Conservation (phyloP, 306 rosid species). For the Clitoria ternatea region DNA sequence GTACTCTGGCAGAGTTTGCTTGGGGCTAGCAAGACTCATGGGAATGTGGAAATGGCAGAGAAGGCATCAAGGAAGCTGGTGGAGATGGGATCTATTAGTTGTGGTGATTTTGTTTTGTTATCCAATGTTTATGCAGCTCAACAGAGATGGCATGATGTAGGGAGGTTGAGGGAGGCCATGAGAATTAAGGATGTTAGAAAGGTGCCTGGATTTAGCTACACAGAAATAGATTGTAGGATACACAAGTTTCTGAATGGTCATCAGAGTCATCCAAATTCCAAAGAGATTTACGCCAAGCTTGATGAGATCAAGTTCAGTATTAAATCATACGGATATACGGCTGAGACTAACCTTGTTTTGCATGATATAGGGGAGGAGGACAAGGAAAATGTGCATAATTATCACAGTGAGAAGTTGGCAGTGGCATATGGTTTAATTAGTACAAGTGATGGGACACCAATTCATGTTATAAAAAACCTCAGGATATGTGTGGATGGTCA, state of each 20-base stretch:
- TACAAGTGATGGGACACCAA: constrained; percentile 55
- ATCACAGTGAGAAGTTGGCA: constrained; percentile 88
- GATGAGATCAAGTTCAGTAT: constrained; percentile 74
- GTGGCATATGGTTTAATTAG: constrained; percentile 83
- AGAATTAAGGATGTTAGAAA: constrained; percentile 66
- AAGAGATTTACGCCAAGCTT: constrained; percentile 72
- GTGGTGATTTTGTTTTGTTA: constrained; percentile 86
- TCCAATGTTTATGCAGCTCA: constrained; percentile 79
- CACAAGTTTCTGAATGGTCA: constrained; percentile 77
- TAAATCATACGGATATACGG: constrained; percentile 54
- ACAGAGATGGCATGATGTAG: constrained; percentile 81
- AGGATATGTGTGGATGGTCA: constrained; percentile 89
- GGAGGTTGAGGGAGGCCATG: constrained; percentile 78
- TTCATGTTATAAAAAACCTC: constrained; percentile 85
- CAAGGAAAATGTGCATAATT: constrained; percentile 70
- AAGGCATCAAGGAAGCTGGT: constrained; percentile 55
- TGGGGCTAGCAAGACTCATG: constrained; percentile 85
- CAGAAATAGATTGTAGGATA: constrained; percentile 55
- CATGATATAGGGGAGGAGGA: constrained; percentile 97
- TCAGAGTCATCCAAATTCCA: constrained; percentile 48
- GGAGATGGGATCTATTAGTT: constrained; percentile 77
- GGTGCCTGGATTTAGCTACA: constrained; percentile 79
- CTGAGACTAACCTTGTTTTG: constrained; percentile 66
- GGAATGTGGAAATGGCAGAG: constrained; percentile 83
- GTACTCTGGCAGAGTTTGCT: constrained; percentile 90